Base-by-base conservation (phyloP, 495 filamentous ascomycete species). In the Tetracladium setigerum region DNA sequence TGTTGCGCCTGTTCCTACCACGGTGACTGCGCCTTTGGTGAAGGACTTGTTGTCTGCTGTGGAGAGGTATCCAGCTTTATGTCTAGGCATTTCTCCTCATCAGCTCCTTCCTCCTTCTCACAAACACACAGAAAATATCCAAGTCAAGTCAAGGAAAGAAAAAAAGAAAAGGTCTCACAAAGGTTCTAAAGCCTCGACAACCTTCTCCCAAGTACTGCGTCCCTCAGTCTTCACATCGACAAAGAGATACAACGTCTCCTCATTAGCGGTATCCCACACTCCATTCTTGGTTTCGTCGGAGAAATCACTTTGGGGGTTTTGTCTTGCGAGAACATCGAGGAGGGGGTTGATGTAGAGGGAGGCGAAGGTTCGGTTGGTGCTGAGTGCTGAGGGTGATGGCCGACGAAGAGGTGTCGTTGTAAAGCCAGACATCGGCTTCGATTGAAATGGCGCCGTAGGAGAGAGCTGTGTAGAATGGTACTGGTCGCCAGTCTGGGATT, bases 351-450 rank as follows among this genome's bases (percentile, higher is more conserved):
- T 63, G 62, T 88, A 89, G 1, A 86, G 69, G 15, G 62, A 68
- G 31, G 68, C 58, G 41, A 90, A 73, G 0, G 82, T 86, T 8
- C 74, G 70, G 35, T 71, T 66, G 5, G 58, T 47, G 12, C 71
- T 72, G 7, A 82, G 61, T 14, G 69, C 65, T 1, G 69, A 63
- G 4, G 54, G 18, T 78, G 70, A 52, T 81, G 77, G 0, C 81
- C 83, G 27, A 88, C 76, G 27, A 74, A 65, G 13, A 84, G 63
- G 78, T 76, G 13, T 83, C 81, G 16, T 76, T 69, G 39, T 85
- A 76, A 46, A 81, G 74, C 87, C 87, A 95, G 16, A 95, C 81
- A 63, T 95, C 89, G 2, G 87, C 87, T 66, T 95, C 89, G 17
- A 85, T 80, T 3, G 89, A 86, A 35, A 76, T 77, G 58, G 78